A percentile compares a stretch with the other conserved stretches of the same genome.
These are phyloP conservation scores for Mycena sanguinolenta DNA, from an alignment of 768 basidiomycete genomes.

Conservation along the genomic window DNA sequence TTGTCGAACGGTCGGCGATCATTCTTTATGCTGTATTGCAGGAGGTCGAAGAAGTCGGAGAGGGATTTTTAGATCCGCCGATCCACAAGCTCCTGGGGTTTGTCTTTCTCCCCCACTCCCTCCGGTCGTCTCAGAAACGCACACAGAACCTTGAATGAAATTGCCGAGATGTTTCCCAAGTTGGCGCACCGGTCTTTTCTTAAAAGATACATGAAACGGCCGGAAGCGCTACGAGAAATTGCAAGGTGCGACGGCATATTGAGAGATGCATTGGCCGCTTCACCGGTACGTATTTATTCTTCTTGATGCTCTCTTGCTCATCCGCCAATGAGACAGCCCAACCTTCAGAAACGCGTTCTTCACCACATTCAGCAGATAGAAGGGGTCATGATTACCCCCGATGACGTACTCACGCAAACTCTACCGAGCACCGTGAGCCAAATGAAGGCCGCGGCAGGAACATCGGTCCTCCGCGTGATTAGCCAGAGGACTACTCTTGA, in stretches of 20 bases:
- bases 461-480: neutral
- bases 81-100: neutral
- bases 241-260: neutral
- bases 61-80: neutral
- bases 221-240: neutral
- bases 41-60: neutral
- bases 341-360: neutral
- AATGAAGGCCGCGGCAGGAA: neutral
- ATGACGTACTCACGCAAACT: no score
- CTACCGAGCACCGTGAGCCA: no score
- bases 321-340: neutral
- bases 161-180: neutral
- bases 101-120: neutral
- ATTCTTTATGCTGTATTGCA: neutral
- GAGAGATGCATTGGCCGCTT: neutral
- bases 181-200: neutral
- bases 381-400: neutral
- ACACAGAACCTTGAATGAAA: neutral
- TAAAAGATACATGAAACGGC: neutral
- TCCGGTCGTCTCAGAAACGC: neutral
- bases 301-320: neutral
- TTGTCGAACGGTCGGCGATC: neutral
- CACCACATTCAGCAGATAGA: neutral
- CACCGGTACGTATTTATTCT: neutral
- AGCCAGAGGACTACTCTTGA: neutral